Evolutionary conservation across 2,329 filamentous ascomycete genomes (phyloP).

Genomic region (Magnaporthiopsis incrustans): DNA sequence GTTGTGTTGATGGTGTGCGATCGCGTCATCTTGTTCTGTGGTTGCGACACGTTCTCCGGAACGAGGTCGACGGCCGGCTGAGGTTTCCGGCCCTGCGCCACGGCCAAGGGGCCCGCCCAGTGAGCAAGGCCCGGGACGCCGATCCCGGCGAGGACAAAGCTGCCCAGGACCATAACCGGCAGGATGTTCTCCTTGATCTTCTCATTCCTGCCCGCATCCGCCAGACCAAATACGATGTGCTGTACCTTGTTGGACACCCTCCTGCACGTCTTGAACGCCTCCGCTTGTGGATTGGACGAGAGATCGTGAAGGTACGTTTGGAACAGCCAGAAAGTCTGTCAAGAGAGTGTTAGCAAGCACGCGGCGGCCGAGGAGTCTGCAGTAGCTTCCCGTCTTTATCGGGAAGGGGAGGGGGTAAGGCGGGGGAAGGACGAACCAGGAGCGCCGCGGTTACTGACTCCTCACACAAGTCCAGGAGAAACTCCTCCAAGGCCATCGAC

Average conservation of each 20-base stretch:
- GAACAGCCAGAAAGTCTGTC: slow-evolving; percentile 81
- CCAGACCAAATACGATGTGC: slow-evolving; percentile 74
- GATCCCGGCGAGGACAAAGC: slow-evolving; percentile 69
- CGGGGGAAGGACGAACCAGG: slow-evolving; percentile 47
- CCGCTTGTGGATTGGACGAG: slow-evolving; percentile 63
- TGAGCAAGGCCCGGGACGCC: slow-evolving; percentile 67
- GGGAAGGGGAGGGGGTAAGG: neutral
- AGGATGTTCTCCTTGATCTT: slow-evolving; percentile 76
- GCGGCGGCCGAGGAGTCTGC: neutral
- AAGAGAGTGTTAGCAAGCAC: slow-evolving; percentile 1
- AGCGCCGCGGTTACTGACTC: slow-evolving; percentile 80
- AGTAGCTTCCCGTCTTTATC: neutral
- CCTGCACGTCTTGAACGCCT: slow-evolving; percentile 73
- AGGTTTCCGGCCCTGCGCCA: slow-evolving; percentile 73
- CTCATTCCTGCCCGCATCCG: slow-evolving; percentile 60
- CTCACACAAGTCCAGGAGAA: slow-evolving; percentile 76
- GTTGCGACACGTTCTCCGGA: slow-evolving; percentile 22
- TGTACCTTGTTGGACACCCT: slow-evolving; percentile 84
- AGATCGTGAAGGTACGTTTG: slow-evolving; percentile 83
- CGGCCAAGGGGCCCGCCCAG: slow-evolving; percentile 72
- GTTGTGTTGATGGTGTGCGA: slow-evolving; percentile 58
- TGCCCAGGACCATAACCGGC: slow-evolving; percentile 72
- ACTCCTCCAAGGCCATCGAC: slow-evolving; percentile 85
- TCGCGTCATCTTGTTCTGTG: slow-evolving; percentile 28
- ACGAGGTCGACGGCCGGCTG: slow-evolving; percentile 40